Percentiles rank a stretch among this genome's conserved stretches.
phyloP scores from a whole-genome alignment of 2,329 filamentous ascomycete genomes.

The Trichoderma harzianum region DNA sequence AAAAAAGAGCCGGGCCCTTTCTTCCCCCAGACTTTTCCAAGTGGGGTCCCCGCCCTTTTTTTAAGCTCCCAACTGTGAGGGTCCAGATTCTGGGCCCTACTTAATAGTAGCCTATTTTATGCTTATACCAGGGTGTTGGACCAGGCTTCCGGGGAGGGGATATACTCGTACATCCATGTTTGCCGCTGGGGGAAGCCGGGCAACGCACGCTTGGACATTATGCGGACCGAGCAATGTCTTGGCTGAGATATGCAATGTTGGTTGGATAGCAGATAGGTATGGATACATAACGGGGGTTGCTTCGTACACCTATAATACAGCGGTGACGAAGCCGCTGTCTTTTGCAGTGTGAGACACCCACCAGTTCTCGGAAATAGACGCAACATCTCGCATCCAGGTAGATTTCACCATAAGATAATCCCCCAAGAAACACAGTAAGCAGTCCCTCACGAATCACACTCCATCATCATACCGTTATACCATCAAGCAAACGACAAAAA shows the following conservation, averaged over 20 bases:
- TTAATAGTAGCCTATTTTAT: not conserved
- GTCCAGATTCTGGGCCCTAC: not conserved
- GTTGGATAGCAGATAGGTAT: not conserved
- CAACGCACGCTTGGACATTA: not conserved
- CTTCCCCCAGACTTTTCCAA: not conserved
- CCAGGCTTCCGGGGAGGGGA: not conserved
- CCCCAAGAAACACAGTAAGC: not conserved
- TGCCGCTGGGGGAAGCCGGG: not conserved
- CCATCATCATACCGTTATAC: not conserved
- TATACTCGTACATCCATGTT: not conserved
- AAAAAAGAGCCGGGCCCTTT: not conserved
- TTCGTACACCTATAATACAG: too few relatives aligned
- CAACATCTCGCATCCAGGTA: not conserved
- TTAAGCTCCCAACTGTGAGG: not conserved
- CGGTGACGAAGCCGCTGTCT: not conserved
- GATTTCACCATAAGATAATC: not conserved
- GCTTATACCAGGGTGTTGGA: not conserved
- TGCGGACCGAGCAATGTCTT: not conserved
- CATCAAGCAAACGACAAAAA: not conserved
- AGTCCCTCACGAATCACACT: not conserved
- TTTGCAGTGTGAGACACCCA: not conserved
- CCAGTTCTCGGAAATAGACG: not conserved
- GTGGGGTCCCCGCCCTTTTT: not conserved
- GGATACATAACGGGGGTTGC: not conserved
- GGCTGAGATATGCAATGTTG: not conserved